phyloP scores from a whole-genome alignment of 2,329 filamentous ascomycete species.

The Phialophora expanda region DNA sequence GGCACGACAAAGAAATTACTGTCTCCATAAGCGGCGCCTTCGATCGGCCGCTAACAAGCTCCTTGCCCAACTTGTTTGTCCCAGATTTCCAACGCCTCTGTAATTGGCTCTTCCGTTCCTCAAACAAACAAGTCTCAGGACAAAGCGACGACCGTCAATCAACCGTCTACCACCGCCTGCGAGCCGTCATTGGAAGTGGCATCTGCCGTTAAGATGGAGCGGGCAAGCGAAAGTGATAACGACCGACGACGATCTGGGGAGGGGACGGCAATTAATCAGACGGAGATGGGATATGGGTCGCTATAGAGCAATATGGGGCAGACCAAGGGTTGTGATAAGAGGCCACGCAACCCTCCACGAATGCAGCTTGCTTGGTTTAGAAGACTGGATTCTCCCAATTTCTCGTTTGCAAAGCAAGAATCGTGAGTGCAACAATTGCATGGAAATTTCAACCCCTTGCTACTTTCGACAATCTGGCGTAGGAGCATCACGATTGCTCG shows the following conservation, averaged over 20 bases:
- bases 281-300: not conserved
- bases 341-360: conserved; percentile 2
- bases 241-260: conserved; percentile 4
- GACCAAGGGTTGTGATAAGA: not conserved
- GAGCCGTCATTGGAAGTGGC: not conserved
- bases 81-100: not conserved
- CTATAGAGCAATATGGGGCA: not conserved
- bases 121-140: conserved; percentile 18
- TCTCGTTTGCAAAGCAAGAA: not conserved
- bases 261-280: conserved; percentile 4
- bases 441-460: too few relatives aligned
- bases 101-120: conserved; percentile 22
- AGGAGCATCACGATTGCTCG: not conserved
- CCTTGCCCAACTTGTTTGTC: conserved; percentile 15
- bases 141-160: conserved; percentile 7
- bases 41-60: conserved; percentile 28
- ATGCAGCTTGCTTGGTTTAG: not conserved
- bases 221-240: conserved; percentile 6
- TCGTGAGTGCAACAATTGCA: not conserved
- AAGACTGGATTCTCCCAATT: not conserved
- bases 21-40: conserved; percentile 25
- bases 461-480: not conserved
- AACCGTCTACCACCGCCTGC: conserved; percentile 6
- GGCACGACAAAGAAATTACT: conserved; percentile 31
- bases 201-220: conserved; percentile 6